Conservation (phyloP, 257 asterid genomes). For the Nicotiana sylvestris region DNA sequence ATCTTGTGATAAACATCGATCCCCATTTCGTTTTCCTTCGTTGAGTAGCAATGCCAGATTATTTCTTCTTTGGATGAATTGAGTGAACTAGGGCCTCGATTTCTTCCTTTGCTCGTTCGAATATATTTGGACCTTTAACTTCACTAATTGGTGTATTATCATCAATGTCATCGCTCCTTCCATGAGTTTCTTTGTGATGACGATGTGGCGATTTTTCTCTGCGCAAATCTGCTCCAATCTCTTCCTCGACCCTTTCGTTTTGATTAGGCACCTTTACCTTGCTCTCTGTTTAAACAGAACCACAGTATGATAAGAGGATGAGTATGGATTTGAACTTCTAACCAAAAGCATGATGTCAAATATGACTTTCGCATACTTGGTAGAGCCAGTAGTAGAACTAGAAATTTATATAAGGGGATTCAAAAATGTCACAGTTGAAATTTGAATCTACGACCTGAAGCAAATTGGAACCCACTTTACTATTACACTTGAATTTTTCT, state of each 20-base stretch:
- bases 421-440: no score
- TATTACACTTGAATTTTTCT: no score
- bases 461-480: no score
- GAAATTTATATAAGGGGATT: no score
- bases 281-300: conserved; percentile 28
- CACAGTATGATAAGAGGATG: not conserved
- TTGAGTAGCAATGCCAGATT: not conserved
- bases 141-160: conserved; percentile 45
- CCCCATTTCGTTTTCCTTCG: conserved; percentile 27
- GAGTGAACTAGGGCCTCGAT: conserved; percentile 59
- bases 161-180: conserved; percentile 53
- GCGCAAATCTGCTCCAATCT: conserved; percentile 20
- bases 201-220: conserved; percentile 24
- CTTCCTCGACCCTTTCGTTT: conserved; percentile 31
- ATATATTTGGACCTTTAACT: conserved; percentile 68
- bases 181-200: conserved; percentile 77
- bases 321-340: not conserved
- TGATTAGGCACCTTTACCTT: conserved; percentile 23
- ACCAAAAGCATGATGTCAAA: not conserved
- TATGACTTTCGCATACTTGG: not conserved
- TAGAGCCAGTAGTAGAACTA: not conserved
- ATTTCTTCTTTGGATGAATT: conserved; percentile 46
- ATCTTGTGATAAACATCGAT: conserved; percentile 24
- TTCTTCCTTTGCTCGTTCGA: conserved; percentile 89
- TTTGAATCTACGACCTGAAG: no score